A percentile compares a stretch with the other conserved stretches of the same genome.
phyloP scores from a whole-genome alignment of 2,329 filamentous ascomycete genomes.

The Fusarium falciforme region DNA sequence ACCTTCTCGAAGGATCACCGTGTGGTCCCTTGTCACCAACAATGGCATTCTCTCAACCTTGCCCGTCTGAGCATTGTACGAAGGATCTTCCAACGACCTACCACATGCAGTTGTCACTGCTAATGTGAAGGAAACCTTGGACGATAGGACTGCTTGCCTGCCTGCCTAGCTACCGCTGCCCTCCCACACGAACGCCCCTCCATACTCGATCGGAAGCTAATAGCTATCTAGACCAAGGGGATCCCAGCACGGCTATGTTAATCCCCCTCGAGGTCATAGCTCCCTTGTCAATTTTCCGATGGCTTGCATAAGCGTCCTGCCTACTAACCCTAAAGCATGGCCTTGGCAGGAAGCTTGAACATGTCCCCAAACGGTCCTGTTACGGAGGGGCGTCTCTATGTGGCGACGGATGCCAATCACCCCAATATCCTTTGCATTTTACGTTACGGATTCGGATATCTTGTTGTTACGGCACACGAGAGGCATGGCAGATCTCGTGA shows the following conservation, averaged over 20 bases:
- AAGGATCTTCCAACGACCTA: neutral
- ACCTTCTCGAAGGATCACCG: neutral
- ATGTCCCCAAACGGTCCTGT: slow-evolving; percentile 6
- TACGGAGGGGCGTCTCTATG: neutral
- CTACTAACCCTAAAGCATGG: slow-evolving; percentile 14
- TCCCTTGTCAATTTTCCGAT: neutral
- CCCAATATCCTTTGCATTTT: neutral
- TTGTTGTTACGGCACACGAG: neutral
- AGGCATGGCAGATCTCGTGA: neutral
- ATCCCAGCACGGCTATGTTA: neutral
- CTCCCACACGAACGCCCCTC: slow-evolving; percentile 8
- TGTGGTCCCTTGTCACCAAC: neutral
- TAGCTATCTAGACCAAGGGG: neutral
- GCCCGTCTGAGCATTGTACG: neutral
- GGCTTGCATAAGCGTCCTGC: slow-evolving; percentile 9
- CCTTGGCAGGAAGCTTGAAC: neutral
- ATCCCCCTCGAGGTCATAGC: slow-evolving; percentile 12
- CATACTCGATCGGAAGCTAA: slow-evolving; percentile 26
- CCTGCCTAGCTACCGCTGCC: neutral
- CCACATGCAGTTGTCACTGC: neutral
- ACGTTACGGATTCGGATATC: slow-evolving; percentile 7
- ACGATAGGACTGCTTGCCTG: neutral
- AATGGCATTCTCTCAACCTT: slow-evolving; percentile 14
- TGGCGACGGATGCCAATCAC: neutral
- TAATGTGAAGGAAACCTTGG: neutral